Evolutionary conservation across 2,329 filamentous ascomycete species (phyloP), one percentile per base, ranked within the genome.

Genomic region (Cylindrodendrum hubeiense): DNA sequence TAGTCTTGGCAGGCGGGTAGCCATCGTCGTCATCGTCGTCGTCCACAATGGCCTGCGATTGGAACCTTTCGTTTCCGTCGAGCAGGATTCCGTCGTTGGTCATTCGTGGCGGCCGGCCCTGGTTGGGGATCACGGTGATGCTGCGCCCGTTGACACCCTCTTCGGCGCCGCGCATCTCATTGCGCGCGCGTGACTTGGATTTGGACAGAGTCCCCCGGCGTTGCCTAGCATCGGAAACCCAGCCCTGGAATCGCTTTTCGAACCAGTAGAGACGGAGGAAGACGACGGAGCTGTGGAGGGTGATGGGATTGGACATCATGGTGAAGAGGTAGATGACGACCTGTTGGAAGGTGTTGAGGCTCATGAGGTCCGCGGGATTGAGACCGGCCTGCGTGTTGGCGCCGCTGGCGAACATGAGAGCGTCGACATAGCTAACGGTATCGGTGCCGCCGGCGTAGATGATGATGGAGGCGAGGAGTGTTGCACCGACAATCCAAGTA

Each of bases 191-290:
- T 76, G 91, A 81, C 81, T 89, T 80, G 75, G 92, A 82, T 83
- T 90, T 83, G 80, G 85, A 82, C n/a, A 91, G 79, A 37, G 87
- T 91, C 58, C 86, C 85, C 58, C 95, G 89, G 57, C 90, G 83
- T 46, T 82, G 84, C 59, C 89, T 88, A 1, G 93, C 90, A 72
- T 97, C 93, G 34, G 86, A 86, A 15, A 92, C 94, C 69, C 97
- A 88, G 73, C 93, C 87, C 76, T 97, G 92, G 77, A 99, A 98
- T 8, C 95, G 89, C 79, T 97, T 97, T 80, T 99, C 95, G 77
- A 99, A 99, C 95, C 95, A 99, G 80, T 97, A 98, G 2, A 99
- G 84, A 26, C 96, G 92, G 15, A 98, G 86, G 72, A 97, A 95
- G 8, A 99, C 96, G 47, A 99, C 94, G 47, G 89, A 92, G 2